A percentile compares a stretch with the other conserved stretches of the same genome.
Evolutionary conservation across 225 moss, liverwort and hornwort genomes (phyloP).

Genomic region (Physcomitrium patens): DNA sequence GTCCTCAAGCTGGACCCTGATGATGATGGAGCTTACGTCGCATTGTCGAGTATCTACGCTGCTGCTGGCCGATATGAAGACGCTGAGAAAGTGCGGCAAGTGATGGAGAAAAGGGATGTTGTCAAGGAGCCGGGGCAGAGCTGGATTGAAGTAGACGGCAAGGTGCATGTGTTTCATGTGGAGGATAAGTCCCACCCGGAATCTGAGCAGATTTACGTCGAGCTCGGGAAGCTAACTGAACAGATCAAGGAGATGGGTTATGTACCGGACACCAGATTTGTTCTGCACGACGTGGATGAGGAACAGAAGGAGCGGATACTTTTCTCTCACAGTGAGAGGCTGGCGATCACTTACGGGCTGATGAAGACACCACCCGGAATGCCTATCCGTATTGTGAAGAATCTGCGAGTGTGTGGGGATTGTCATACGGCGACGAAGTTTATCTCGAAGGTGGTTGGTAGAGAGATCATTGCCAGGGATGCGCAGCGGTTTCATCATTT

Average conservation of each 20-base stretch:
- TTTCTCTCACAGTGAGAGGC: conserved; percentile 63
- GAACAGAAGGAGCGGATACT: conserved; percentile 46
- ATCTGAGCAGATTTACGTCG: conserved; percentile 44
- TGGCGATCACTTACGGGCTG: conserved; percentile 64
- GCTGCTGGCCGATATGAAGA: conserved; percentile 52
- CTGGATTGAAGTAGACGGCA: conserved; percentile 57
- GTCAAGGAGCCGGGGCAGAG: conserved; percentile 61
- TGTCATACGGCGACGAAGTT: conserved; percentile 63
- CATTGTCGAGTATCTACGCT: conserved; percentile 60
- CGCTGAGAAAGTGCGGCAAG: conserved; percentile 49
- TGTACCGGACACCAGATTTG: conserved; percentile 53
- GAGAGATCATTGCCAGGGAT: conserved; percentile 63
- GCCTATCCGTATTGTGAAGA: conserved; percentile 49
- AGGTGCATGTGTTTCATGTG: conserved; percentile 50
- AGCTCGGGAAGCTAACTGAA: conserved; percentile 42
- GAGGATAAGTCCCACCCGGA: conserved; percentile 54
- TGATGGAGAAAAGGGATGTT: conserved; percentile 48
- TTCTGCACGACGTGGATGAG: conserved; percentile 52
- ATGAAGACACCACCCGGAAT: conserved; percentile 57
- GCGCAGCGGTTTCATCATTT: conserved; percentile 69
- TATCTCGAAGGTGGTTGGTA: conserved; percentile 52
- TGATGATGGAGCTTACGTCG: conserved; percentile 62
- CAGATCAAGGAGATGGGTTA: conserved; percentile 55
- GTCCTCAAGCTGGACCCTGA: conserved; percentile 49
- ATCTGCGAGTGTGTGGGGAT: conserved; percentile 65